These are phyloP conservation scores for Alternaria brassicicola DNA, from an alignment of 2,329 filamentous ascomycete genomes.

Conservation along the genomic window DNA sequence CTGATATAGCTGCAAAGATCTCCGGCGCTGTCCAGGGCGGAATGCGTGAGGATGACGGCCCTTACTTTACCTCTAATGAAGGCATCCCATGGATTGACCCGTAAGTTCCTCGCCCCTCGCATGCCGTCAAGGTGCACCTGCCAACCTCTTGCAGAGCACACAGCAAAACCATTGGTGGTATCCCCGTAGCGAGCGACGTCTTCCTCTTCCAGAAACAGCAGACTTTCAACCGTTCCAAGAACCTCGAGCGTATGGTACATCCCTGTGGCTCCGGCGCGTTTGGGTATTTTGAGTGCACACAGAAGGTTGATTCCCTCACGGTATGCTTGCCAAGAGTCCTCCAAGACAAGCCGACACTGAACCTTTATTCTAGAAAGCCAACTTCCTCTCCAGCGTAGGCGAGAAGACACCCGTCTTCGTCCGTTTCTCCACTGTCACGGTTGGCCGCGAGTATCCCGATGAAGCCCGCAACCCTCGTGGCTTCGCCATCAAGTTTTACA, in stretches of 20 bases:
- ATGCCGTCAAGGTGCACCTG: neutral
- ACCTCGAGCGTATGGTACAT: constrained; percentile 53
- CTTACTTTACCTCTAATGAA: constrained; percentile 63
- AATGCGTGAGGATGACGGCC: constrained; percentile 56
- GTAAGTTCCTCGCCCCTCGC: constrained; percentile 25
- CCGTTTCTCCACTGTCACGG: constrained; percentile 55
- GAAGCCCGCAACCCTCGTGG: constrained; percentile 56
- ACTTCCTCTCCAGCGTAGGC: constrained; percentile 50
- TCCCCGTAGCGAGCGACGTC: constrained; percentile 58
- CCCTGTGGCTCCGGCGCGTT: constrained; percentile 54
- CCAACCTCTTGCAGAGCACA: constrained; percentile 41
- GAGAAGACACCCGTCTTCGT: constrained; percentile 54
- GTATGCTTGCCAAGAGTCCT: constrained; percentile 11
- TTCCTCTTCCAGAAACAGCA: constrained; percentile 63
- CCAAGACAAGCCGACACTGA: neutral
- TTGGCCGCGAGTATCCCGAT: constrained; percentile 54
- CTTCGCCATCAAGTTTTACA: constrained; percentile 59
- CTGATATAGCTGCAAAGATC: constrained; percentile 59
- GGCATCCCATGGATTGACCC: constrained; percentile 59
- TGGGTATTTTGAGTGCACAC: constrained; percentile 56
- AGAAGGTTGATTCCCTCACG: constrained; percentile 45
- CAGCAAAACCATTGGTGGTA: constrained; percentile 61
- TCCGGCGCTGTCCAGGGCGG: constrained; percentile 55
- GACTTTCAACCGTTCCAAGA: constrained; percentile 63
- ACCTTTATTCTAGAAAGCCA: constrained; percentile 40